Evolutionary conservation across 768 basidiomycete genomes (phyloP).

Genomic region (Pisolithus microcarpus): DNA sequence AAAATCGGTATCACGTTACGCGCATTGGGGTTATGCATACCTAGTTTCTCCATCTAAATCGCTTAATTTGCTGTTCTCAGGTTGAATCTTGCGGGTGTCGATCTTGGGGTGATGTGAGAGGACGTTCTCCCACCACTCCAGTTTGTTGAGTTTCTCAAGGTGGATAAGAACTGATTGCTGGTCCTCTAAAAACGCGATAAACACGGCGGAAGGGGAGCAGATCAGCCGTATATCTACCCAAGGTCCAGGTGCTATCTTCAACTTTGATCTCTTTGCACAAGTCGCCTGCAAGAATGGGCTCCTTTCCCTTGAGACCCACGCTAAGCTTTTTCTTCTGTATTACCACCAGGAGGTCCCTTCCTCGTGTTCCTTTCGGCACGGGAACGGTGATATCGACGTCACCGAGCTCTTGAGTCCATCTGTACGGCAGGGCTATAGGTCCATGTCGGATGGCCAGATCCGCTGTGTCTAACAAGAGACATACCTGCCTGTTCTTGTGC

Average conservation of each 20-base stretch:
- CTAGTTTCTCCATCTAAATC: conserved; percentile 95
- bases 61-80: conserved; percentile 90
- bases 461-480: conserved; percentile 17
- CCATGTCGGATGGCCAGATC: conserved; percentile 11
- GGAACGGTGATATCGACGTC: conserved; percentile 81
- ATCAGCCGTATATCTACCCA: conserved; percentile 52
- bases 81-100: conserved; percentile 92
- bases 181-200: conserved; percentile 53
- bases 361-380: conserved; percentile 83
- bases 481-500: conserved; percentile 77
- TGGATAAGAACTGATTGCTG: conserved; percentile 65
- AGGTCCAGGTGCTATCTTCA: conserved; percentile 95
- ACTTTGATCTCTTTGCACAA: conserved; percentile 91
- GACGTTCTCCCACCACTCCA: conserved; percentile 98
- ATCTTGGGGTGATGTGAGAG: conserved; percentile 93
- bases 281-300: conserved; percentile 82
- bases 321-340: conserved; percentile 80
- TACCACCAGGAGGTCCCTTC: conserved; percentile 60
- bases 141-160: conserved; percentile 79
- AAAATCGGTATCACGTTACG: conserved; percentile 7
- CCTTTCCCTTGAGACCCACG: conserved; percentile 79
- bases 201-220: neutral
- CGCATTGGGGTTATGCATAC: conserved; percentile 32
- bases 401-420: conserved; percentile 83
- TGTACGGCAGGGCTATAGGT: conserved; percentile 72